These are phyloP conservation scores for Ilyonectria mors-panacis DNA, from an alignment of 2,329 filamentous ascomycete genomes.

Conservation along the genomic window DNA sequence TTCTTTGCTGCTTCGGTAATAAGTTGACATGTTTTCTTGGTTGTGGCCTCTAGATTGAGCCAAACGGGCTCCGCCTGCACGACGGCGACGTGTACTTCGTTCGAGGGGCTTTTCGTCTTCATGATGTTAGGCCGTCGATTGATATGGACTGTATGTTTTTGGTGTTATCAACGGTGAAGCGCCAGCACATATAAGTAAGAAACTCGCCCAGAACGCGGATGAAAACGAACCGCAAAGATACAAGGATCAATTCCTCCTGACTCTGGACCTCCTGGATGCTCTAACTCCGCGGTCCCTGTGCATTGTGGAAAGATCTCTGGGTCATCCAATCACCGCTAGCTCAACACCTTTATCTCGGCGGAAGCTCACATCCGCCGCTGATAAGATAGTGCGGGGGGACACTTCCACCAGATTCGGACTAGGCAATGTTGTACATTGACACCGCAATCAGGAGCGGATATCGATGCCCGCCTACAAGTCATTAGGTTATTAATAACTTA, in stretches of 20 bases:
- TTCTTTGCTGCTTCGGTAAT: background rate
- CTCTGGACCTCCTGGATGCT: background rate
- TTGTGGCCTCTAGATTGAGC: background rate
- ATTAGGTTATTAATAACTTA: background rate
- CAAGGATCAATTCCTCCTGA: background rate
- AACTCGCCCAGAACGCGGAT: background rate
- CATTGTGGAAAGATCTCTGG: background rate
- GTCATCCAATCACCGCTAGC: background rate
- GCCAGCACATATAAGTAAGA: background rate
- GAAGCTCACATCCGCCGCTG: background rate
- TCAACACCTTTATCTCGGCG: background rate
- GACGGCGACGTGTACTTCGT: conserved; percentile 1
- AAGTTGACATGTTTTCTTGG: background rate
- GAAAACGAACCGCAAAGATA: background rate
- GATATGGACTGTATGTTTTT: background rate
- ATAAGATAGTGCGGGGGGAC: background rate
- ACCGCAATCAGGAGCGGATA: background rate
- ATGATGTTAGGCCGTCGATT: background rate
- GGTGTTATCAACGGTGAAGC: too few relatives aligned
- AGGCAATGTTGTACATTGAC: background rate
- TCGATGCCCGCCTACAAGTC: background rate
- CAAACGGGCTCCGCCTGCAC: conserved; percentile 1
- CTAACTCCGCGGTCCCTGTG: background rate
- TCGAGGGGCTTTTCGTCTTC: background rate
- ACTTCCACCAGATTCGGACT: background rate